These are phyloP conservation scores for Umbelopsis sp. DNA, from an alignment of 192 early-diverging fungal species.

Conservation along the genomic window DNA sequence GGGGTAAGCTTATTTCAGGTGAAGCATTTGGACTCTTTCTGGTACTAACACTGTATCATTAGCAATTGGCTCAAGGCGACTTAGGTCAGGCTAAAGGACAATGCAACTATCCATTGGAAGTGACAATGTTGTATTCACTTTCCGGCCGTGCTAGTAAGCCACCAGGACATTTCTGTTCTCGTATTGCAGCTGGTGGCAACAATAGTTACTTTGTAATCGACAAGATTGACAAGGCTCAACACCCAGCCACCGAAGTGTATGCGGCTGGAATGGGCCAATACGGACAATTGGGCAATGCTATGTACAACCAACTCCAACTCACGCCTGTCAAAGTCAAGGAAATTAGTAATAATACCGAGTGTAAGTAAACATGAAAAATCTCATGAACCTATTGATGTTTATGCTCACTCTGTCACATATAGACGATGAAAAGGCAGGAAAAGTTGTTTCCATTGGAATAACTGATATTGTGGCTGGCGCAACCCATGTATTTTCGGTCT, in stretches of 20 bases:
- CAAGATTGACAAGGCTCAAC: constrained; percentile 19
- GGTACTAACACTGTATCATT: neutral
- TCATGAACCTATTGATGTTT: too few relatives aligned
- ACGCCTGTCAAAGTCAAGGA: constrained; percentile 4
- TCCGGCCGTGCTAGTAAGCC: constrained; percentile 19
- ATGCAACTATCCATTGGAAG: constrained; percentile 25
- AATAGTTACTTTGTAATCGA: constrained; percentile 44
- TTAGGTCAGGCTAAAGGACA: constrained; percentile 35
- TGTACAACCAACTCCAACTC: constrained; percentile 29
- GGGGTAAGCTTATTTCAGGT: neutral
- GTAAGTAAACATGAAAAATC: neutral
- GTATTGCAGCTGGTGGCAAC: constrained; percentile 44
- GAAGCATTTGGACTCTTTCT: neutral
- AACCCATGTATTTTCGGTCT: constrained; percentile 45
- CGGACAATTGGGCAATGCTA: constrained; percentile 46
- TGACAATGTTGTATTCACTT: constrained; percentile 34
- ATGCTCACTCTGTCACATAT: neutral
- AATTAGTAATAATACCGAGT: neutral
- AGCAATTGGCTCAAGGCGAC: constrained; percentile 42
- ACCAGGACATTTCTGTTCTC: constrained; percentile 21
- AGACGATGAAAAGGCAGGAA: constrained; percentile 40
- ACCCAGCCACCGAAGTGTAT: constrained; percentile 30
- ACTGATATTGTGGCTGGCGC: constrained; percentile 34
- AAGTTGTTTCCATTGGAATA: constrained; percentile 41
- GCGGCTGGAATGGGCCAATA: constrained; percentile 49